phyloP scores from a whole-genome alignment of 257 asterid genomes.

The Nicotiana tomentosiformis region DNA sequence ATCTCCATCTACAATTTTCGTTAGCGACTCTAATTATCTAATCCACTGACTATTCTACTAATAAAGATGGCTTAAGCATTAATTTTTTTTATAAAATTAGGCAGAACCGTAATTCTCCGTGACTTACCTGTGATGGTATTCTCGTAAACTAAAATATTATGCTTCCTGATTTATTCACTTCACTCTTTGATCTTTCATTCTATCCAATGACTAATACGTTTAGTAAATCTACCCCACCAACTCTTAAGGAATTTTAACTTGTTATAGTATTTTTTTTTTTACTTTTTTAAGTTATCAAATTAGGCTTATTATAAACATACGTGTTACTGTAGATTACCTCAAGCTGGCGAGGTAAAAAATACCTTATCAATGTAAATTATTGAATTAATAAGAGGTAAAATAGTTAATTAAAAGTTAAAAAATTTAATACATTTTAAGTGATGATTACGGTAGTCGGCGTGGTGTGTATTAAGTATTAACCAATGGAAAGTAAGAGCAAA shows the following conservation, averaged over 20 bases:
- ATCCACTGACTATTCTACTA: background rate
- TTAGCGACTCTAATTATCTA: background rate
- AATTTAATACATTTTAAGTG: background rate
- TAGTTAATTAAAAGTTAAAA: too few species aligned
- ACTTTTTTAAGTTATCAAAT: too few species aligned
- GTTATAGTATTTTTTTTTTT: too few species aligned
- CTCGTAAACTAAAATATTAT: background rate
- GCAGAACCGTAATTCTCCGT: background rate
- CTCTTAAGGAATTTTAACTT: too few species aligned
- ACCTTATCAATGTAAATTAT: too few species aligned
- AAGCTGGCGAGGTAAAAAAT: too few species aligned
- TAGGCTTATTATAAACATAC: too few species aligned
- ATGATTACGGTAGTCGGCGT: conserved; percentile 8
- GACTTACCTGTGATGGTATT: background rate
- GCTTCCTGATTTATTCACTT: background rate
- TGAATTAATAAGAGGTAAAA: too few species aligned
- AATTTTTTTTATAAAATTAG: background rate
- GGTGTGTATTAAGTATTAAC: conserved; percentile 4
- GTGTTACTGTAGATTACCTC: too few species aligned
- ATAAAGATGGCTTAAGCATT: background rate
- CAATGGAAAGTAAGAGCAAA: background rate
- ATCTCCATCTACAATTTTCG: background rate
- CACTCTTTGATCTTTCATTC: background rate
- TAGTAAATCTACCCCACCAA: too few species aligned
- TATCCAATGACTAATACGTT: too few species aligned